A percentile compares a stretch with the other conserved stretches of the same genome.
phyloP scores from a whole-genome alignment of 768 basidiomycete species.

The Trametes meyenii region DNA sequence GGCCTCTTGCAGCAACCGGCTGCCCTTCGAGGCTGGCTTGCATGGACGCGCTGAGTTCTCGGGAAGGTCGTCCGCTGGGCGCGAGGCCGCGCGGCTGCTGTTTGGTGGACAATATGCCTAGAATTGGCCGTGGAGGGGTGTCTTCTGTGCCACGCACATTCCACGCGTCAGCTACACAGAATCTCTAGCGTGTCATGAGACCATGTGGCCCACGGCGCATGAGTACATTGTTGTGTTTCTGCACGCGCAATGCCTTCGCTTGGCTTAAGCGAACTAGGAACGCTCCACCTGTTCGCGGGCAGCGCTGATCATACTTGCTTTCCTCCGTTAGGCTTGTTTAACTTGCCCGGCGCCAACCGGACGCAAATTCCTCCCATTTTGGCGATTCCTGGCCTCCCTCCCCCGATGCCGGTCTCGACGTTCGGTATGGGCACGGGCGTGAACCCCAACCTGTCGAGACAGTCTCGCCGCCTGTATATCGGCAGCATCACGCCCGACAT shows the following conservation, averaged over 20 bases:
- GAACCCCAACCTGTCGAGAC: conserved; percentile 88
- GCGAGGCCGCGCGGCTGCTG: background rate
- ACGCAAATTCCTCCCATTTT: conserved; percentile 85
- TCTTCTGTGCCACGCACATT: background rate
- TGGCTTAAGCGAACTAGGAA: background rate
- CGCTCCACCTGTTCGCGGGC: background rate
- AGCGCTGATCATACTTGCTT: background rate
- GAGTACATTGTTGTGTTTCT: background rate
- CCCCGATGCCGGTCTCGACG: conserved; percentile 80
- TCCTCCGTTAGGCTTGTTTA: conserved; percentile 78
- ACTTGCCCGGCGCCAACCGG: conserved; percentile 92
- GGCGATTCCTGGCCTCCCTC: conserved; percentile 78
- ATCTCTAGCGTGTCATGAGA: background rate
- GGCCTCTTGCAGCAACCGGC: background rate
- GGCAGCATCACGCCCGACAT: conserved; percentile 95
- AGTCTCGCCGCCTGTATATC: conserved; percentile 94
- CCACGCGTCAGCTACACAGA: background rate
- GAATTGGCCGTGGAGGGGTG: background rate
- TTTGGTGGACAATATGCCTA: background rate
- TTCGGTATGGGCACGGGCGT: conserved; percentile 87
- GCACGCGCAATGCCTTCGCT: background rate
- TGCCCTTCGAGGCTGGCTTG: too few relatives aligned
- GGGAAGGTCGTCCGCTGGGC: background rate
- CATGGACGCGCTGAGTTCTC: background rate
- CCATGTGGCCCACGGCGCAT: background rate